Evolutionary conservation across 805 yeast species (phyloP).

Genomic region (Sugiyamaella floridensis): DNA sequence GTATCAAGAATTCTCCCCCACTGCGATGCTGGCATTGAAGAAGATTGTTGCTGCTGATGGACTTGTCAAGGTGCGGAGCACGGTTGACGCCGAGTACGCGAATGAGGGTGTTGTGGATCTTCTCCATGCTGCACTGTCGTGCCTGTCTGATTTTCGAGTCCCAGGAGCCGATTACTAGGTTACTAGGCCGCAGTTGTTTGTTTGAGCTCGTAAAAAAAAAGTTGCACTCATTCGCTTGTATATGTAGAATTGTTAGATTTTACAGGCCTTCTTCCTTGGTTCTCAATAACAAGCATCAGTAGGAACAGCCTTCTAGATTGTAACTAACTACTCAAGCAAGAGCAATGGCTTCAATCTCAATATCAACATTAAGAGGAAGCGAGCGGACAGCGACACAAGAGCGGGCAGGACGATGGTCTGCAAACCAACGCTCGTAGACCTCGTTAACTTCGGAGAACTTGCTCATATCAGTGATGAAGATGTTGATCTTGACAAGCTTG

Average conservation of each 20-base stretch:
- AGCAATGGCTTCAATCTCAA: slow-evolving; percentile 92
- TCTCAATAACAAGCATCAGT: background rate
- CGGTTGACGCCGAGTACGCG: slow-evolving; percentile 30
- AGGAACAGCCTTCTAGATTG: background rate
- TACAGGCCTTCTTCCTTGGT: background rate
- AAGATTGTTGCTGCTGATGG: slow-evolving; percentile 72
- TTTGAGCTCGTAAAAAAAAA: no score
- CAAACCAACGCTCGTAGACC: slow-evolving; percentile 54
- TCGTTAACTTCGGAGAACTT: slow-evolving; percentile 79
- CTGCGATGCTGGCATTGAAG: slow-evolving; percentile 48
- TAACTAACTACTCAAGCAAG: slow-evolving; percentile 37
- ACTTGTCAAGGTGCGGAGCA: slow-evolving; percentile 54
- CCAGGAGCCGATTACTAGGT: slow-evolving; percentile 20
- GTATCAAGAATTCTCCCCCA: slow-evolving; percentile 86
- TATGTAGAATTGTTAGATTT: no score
- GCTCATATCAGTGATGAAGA: slow-evolving; percentile 86
- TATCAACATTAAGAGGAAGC: slow-evolving; percentile 78
- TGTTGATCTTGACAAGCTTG: slow-evolving; percentile 78
- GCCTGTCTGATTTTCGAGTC: slow-evolving; percentile 20
- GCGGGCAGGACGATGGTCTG: slow-evolving; percentile 67
- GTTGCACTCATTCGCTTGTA: no score
- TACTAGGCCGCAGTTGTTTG: no score
- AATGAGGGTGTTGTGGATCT: slow-evolving; percentile 26
- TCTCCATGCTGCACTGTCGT: slow-evolving; percentile 21
- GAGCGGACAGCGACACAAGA: slow-evolving; percentile 93